Conservation (phyloP, 306 rosid species). For the Purshia tridentata region DNA sequence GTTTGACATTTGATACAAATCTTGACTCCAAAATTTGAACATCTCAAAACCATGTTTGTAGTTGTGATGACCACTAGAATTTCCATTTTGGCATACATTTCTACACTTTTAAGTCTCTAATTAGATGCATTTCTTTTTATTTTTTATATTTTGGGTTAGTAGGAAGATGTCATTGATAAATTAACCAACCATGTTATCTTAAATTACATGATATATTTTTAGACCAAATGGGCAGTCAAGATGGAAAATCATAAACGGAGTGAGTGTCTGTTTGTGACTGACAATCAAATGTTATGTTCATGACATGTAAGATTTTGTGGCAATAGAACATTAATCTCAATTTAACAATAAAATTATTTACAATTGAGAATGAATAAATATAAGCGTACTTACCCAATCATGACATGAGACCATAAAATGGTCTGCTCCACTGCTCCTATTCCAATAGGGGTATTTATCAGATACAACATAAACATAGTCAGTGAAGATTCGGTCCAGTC, state of each 20-base stretch:
- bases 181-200: no score
- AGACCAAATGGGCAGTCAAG: no score
- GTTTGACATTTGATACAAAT: neutral
- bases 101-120: neutral
- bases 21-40: neutral
- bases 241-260: no score
- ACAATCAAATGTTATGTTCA: no score
- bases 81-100: no score
- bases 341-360: neutral
- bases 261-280: no score
- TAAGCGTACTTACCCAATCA: constrained; percentile 46
- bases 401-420: constrained; percentile 59
- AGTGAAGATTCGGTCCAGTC: constrained; percentile 9
- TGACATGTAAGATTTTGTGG: no score
- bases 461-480: constrained; percentile 27
- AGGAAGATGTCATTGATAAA: no score
- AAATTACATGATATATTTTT: no score
- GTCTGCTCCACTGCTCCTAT: constrained; percentile 55
- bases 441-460: constrained; percentile 44
- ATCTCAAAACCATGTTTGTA: neutral
- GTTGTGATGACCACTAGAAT: no score
- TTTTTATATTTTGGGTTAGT: neutral
- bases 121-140: neutral
- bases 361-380: neutral
- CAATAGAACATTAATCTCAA: neutral